Evolutionary conservation across 352 stramenopile species (phyloP).

Genomic region (Halophytophthora batemanensis): DNA sequence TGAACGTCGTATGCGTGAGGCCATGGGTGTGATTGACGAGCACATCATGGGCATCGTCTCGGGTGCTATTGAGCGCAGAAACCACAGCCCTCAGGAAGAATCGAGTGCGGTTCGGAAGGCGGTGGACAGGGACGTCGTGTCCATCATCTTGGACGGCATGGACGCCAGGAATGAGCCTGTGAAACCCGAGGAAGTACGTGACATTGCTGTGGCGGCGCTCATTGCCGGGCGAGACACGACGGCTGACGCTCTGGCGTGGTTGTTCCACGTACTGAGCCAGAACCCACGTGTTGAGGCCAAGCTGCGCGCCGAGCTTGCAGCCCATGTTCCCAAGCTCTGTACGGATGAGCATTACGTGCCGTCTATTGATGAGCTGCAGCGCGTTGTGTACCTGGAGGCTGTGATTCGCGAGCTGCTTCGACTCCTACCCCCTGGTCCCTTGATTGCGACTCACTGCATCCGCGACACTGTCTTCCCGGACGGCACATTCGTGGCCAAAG

Average conservation of each 20-base stretch:
- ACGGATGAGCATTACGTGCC: conserved; percentile 22
- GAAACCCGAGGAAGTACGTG: conserved; percentile 38
- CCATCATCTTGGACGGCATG: conserved; percentile 29
- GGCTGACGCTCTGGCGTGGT: conserved; percentile 51
- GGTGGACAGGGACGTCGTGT: conserved; percentile 24
- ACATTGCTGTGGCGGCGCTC: conserved; percentile 65
- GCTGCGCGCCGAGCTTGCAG: conserved; percentile 42
- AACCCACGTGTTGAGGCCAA: conserved; percentile 40
- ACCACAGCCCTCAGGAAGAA: conserved; percentile 12
- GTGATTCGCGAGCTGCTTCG: conserved; percentile 61
- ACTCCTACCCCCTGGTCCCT: conserved; percentile 45
- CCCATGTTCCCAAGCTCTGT: conserved; percentile 33
- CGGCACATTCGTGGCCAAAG: conserved; percentile 57
- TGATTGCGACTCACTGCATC: conserved; percentile 31
- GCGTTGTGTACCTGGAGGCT: conserved; percentile 56
- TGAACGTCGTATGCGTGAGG: conserved; percentile 27
- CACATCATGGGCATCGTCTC: conserved; percentile 43
- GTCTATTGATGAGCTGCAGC: conserved; percentile 43
- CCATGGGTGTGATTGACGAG: conserved; percentile 27
- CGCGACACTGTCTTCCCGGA: conserved; percentile 56
- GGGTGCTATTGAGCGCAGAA: conserved; percentile 20
- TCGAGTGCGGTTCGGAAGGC: conserved; percentile 2
- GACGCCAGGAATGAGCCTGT: conserved; percentile 23
- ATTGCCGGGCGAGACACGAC: conserved; percentile 72
- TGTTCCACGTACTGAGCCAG: conserved; percentile 55